Base-by-base conservation (phyloP, 179 eudicot genomes). In the Drosera spatulata region DNA sequence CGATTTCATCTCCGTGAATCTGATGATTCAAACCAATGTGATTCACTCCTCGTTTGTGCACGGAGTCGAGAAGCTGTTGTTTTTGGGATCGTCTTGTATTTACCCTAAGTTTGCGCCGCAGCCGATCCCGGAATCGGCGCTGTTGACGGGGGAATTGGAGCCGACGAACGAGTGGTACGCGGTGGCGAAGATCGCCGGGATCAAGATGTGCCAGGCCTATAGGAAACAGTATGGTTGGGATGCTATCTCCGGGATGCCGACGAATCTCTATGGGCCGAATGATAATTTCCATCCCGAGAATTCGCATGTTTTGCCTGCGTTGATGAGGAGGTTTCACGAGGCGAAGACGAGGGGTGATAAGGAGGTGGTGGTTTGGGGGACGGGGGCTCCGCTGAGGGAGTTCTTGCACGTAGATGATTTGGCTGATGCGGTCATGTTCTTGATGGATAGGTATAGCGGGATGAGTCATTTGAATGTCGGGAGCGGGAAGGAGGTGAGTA, bases 161-260 rank as follows among this genome's bases (percentile, higher is more conserved):
- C 88, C 94, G n/a, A 83, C 94, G 38, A 85, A 85, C 50, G 94
- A 85, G 63, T 83, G 86, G 84, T 85, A 85, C 54, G 94, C 94
- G 7, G 69, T 85, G 38, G 88, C 94, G 41, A 85, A 85, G 65
- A 85, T 85, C 22, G 75, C 94, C 2, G 94, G 94, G 40, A 85
- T 85, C 58, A 85, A 83, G 50, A 80, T 77, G 81, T 85, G 94
- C 62, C 85, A 85, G 62, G 94, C 94, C 7, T 85, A 80, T 65
- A 71, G 86, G 3, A 70, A 83, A 50, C 94, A 85, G 65, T 77
- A 76, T 60, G 59, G 65, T 2, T 85, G 76, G 71, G 86, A 85
- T 60, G 88, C 94, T 1, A 79, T 83, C 55, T 85, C 94, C 4
- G 86, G 80, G 22, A 85, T 85, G 93, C 93, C 88, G 7, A 85